A percentile compares a stretch with the other conserved stretches of the same genome.
These are phyloP conservation scores for Ustilago shanxiensis DNA, from an alignment of 1,284 basidiomycete genomes.

Conservation along the genomic window DNA sequence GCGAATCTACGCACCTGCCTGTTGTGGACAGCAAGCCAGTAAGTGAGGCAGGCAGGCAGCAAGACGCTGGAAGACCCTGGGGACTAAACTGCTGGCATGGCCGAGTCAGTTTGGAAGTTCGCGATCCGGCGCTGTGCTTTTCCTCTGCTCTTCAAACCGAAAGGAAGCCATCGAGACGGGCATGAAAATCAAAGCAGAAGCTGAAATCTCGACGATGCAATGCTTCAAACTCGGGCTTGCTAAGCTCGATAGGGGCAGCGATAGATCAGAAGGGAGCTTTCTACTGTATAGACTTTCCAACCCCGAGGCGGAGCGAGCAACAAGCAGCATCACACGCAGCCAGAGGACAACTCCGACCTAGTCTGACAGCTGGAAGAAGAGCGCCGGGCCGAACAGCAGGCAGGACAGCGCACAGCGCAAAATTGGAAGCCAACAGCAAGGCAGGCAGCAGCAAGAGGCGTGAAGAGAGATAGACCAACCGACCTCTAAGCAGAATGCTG, in stretches of 20 bases:
- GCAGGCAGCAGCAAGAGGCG: neutral
- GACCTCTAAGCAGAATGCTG: neutral
- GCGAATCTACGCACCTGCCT: neutral
- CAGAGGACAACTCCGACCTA: slow-evolving; percentile 19
- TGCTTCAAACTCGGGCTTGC: slow-evolving; percentile 1
- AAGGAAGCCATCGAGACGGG: slow-evolving; percentile 38
- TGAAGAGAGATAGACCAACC: too few relatives aligned
- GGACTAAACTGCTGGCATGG: neutral
- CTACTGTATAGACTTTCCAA: slow-evolving; percentile 2
- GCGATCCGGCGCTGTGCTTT: slow-evolving; percentile 9
- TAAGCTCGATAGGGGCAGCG: slow-evolving; percentile 1
- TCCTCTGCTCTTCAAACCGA: slow-evolving; percentile 6
- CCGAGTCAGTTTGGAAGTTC: slow-evolving; percentile 8
- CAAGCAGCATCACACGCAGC: neutral
- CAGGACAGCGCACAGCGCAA: slow-evolving; percentile 13
- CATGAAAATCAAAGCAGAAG: slow-evolving; percentile 21
- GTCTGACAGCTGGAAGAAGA: slow-evolving; percentile 21
- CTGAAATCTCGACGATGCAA: neutral
- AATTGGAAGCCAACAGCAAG: neutral
- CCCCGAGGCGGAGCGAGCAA: slow-evolving; percentile 35
- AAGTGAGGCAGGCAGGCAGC: slow-evolving; percentile 1
- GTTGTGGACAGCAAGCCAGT: neutral
- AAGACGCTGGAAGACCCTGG: neutral
- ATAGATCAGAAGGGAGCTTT: neutral
- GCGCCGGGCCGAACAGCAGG: slow-evolving; percentile 5